These are phyloP conservation scores for Talaromyces rugulosus DNA, from an alignment of 2,329 filamentous ascomycete species.

Conservation along the genomic window DNA sequence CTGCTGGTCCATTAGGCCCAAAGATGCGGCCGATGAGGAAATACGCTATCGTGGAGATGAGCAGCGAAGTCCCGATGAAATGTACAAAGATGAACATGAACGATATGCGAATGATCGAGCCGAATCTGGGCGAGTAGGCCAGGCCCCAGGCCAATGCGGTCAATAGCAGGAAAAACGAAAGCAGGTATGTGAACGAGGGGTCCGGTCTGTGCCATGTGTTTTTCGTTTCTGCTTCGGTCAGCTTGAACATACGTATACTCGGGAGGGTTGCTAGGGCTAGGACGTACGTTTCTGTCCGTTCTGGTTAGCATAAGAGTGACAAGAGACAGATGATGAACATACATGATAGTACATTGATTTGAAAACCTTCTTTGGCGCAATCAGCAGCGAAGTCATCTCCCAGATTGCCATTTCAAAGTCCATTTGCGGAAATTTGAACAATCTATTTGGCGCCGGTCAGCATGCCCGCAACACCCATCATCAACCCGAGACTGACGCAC, in stretches of 20 bases:
- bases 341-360: constrained; percentile 68
- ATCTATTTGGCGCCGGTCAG: constrained; percentile 28
- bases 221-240: constrained; percentile 53
- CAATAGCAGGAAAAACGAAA: constrained; percentile 61
- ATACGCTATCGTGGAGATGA: constrained; percentile 60
- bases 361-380: constrained; percentile 68
- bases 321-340: constrained; percentile 21
- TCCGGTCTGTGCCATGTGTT: constrained; percentile 68
- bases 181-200: constrained; percentile 65
- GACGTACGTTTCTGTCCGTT: constrained; percentile 10
- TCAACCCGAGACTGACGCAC: constrained; percentile 21
- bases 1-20: constrained; percentile 48
- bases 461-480: background rate
- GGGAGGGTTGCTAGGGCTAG: background rate
- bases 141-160: constrained; percentile 57
- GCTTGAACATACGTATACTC: background rate
- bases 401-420: constrained; percentile 70
- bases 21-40: constrained; percentile 61
- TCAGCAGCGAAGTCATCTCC: constrained; percentile 66
- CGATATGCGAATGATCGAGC: constrained; percentile 45
- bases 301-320: constrained; percentile 6
- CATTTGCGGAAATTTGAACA: constrained; percentile 71
- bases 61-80: constrained; percentile 57
- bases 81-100: constrained; percentile 52
- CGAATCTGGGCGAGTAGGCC: constrained; percentile 46